A percentile compares a stretch with the other conserved stretches of the same genome.
Evolutionary conservation across 164 flowering plant species (phyloP).

Genomic region (Nymphaea thermarum): DNA sequence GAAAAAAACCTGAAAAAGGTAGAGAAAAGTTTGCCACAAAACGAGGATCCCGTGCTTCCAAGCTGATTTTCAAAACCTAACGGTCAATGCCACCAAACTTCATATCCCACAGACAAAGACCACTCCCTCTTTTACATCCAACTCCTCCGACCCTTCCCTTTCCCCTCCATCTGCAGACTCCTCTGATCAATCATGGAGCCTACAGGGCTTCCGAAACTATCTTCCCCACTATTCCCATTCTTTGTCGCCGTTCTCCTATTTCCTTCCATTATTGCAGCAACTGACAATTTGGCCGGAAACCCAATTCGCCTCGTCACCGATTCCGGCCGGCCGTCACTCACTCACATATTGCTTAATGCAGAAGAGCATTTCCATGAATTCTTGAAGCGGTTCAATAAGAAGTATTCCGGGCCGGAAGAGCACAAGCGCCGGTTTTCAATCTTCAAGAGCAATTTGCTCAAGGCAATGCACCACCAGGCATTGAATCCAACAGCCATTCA

Average conservation of each 20-base stretch:
- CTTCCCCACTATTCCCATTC: background rate
- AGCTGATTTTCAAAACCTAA: background rate
- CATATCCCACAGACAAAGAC: background rate
- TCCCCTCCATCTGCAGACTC: background rate
- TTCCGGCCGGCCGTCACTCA: background rate
- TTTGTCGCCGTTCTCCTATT: background rate
- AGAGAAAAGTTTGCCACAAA: no score
- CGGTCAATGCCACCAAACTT: background rate
- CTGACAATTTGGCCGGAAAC: background rate
- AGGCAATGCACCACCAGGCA: slow-evolving; percentile 71
- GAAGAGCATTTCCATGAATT: slow-evolving; percentile 39
- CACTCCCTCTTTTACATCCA: background rate
- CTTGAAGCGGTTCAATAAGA: slow-evolving; percentile 45
- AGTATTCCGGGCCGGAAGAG: slow-evolving; percentile 51
- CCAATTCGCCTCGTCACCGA: background rate
- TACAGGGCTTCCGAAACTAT: background rate
- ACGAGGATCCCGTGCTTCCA: background rate
- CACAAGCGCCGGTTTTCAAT: slow-evolving; percentile 54
- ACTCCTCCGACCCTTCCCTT: background rate
- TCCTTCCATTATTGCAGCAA: background rate
- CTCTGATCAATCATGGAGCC: no score
- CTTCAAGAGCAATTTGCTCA: slow-evolving; percentile 45
- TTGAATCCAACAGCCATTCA: slow-evolving; percentile 74
- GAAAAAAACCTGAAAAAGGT: no score
- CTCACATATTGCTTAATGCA: slow-evolving; percentile 12